Percentiles rank a stretch among this genome's conserved stretches.
Conservation (phyloP, 306 rosid genomes). For the Fagus sylvatica region DNA sequence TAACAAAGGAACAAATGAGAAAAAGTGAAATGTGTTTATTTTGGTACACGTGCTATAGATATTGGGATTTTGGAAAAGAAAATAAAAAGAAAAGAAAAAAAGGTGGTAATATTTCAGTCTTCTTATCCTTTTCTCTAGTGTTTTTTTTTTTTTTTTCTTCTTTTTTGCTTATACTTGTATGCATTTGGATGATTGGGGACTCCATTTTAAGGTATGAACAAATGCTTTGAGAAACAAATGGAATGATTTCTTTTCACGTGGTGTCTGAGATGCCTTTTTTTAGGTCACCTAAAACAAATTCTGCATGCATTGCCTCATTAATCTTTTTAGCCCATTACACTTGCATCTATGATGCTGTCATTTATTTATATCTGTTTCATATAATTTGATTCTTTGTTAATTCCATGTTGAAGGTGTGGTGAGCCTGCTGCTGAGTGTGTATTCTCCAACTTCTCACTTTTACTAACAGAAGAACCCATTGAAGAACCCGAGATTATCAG, state of each 20-base stretch:
- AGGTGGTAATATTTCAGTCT: background rate
- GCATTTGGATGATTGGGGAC: background rate
- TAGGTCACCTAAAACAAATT: too few relatives aligned
- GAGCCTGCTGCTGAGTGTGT: conserved; percentile 64
- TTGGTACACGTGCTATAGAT: background rate
- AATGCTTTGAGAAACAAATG: background rate
- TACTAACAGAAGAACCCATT: conserved; percentile 67
- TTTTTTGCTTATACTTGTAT: background rate
- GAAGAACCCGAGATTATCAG: conserved; percentile 65
- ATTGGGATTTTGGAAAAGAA: background rate
- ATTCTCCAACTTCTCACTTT: conserved; percentile 73
- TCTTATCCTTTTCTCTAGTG: background rate
- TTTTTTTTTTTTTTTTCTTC: too few relatives aligned
- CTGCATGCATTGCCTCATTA: conserved; percentile 1
- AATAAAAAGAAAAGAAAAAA: too few relatives aligned
- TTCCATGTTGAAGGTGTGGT: conserved; percentile 64
- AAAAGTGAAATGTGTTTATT: background rate
- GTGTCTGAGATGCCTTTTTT: background rate
- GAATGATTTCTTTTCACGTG: background rate
- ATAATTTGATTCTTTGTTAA: background rate
- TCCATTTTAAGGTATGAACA: background rate
- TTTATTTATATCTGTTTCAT: conserved; percentile 5
- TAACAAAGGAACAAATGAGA: background rate
- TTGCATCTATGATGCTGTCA: background rate
- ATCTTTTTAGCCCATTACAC: background rate